phyloP scores from a whole-genome alignment of 768 basidiomycete genomes.

The Cubamyces lactineus region DNA sequence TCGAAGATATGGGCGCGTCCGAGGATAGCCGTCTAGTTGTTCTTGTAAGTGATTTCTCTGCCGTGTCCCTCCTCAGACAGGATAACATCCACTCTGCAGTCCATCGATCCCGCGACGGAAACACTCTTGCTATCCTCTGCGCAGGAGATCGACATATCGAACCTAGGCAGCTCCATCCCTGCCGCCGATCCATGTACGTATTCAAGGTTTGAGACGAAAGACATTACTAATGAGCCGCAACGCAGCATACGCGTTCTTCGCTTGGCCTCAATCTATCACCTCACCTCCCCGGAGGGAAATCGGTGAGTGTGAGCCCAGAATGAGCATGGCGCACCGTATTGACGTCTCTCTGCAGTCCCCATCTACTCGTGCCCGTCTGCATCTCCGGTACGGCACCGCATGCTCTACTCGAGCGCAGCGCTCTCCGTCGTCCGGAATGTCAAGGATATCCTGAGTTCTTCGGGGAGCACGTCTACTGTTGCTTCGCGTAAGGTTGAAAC shows the following conservation, averaged over 20 bases:
- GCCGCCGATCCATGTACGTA: conserved; percentile 56
- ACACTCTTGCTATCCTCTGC: conserved; percentile 51
- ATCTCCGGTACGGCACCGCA: conserved; percentile 82
- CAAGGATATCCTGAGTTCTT: conserved; percentile 52
- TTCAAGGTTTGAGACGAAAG: neutral
- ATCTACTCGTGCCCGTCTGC: conserved; percentile 88
- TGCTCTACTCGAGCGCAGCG: conserved; percentile 85
- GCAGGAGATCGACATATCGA: conserved; percentile 44
- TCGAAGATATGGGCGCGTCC: conserved; percentile 56
- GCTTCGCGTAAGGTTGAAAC: conserved; percentile 78
- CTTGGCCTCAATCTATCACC: conserved; percentile 54
- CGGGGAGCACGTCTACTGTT: conserved; percentile 41
- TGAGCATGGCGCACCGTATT: neutral
- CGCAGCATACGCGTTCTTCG: conserved; percentile 63
- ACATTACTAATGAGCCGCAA: conserved; percentile 15
- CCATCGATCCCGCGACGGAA: conserved; percentile 68
- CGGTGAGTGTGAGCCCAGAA: conserved; percentile 41
- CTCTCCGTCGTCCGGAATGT: conserved; percentile 57
- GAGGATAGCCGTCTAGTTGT: conserved; percentile 60
- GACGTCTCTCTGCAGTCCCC: conserved; percentile 57
- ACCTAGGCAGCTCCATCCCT: conserved; percentile 55
- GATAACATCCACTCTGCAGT: conserved; percentile 42
- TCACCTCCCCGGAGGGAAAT: conserved; percentile 57
- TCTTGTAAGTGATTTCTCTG: conserved; percentile 52
- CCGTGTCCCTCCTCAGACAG: neutral